Evolutionary conservation across 495 filamentous ascomycete genomes (phyloP).

Genomic region (Articulospora tetracladia): DNA sequence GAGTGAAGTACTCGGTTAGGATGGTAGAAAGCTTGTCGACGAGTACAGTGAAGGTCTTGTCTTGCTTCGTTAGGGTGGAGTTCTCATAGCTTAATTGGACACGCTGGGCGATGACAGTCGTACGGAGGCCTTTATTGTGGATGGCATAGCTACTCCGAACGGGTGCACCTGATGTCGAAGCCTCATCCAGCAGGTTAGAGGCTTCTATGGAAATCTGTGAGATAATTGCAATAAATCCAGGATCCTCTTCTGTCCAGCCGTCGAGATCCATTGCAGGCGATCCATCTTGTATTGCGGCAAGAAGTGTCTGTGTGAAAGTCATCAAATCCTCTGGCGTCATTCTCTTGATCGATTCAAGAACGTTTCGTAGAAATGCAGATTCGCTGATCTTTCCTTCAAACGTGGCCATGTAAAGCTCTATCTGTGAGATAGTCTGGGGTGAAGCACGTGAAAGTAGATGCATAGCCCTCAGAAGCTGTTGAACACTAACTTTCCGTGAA

Average conservation of each 20-base stretch:
- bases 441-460: conserved; percentile 10
- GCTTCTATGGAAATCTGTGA: conserved; percentile 34
- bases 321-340: conserved; percentile 38
- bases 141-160: conserved; percentile 75
- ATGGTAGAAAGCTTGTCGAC: conserved; percentile 59
- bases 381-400: conserved; percentile 15
- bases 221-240: conserved; percentile 33
- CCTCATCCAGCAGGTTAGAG: conserved; percentile 33
- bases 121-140: conserved; percentile 66
- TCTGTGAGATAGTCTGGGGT: conserved; percentile 2
- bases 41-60: conserved; percentile 71
- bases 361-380: conserved; percentile 10
- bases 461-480: conserved; percentile 11
- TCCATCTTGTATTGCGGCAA: conserved; percentile 27
- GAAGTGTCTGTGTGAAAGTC: conserved; percentile 30
- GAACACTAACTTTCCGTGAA: conserved; percentile 27
- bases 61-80: conserved; percentile 66
- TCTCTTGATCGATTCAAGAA: conserved; percentile 35
- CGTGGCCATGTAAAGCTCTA: conserved; percentile 22
- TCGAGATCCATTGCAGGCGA: conserved; percentile 14
- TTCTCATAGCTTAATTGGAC: conserved; percentile 82
- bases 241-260: conserved; percentile 27
- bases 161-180: conserved; percentile 39
- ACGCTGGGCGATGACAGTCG: conserved; percentile 83
- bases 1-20: conserved; percentile 52